Evolutionary conservation across 352 stramenopile genomes (phyloP).

Genomic region (Peronospora destructor): DNA sequence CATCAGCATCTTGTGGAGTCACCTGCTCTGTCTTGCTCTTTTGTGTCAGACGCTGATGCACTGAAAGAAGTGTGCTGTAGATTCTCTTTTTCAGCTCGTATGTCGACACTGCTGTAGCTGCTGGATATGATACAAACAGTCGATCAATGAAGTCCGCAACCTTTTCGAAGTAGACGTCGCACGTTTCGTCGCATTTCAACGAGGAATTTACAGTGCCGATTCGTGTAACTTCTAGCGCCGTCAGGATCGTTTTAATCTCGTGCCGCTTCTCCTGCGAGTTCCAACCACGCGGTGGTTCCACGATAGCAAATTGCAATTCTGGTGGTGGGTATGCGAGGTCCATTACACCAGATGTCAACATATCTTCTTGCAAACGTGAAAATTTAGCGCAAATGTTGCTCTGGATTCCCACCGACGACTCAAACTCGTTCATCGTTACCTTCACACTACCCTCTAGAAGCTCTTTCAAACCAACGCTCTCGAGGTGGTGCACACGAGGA

Average conservation of each 20-base stretch:
- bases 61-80: slow-evolving; percentile 41
- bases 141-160: slow-evolving; percentile 50
- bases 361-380: slow-evolving; percentile 23
- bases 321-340: slow-evolving; percentile 27
- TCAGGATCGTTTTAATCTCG: slow-evolving; percentile 26
- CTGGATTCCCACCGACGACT: slow-evolving; percentile 24
- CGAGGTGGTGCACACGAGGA: slow-evolving; percentile 16
- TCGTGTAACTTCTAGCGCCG: slow-evolving; percentile 24
- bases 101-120: slow-evolving; percentile 31
- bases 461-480: slow-evolving; percentile 36
- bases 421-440: slow-evolving; percentile 28
- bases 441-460: slow-evolving; percentile 35
- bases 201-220: slow-evolving; percentile 13
- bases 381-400: slow-evolving; percentile 23
- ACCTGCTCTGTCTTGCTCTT: slow-evolving; percentile 12
- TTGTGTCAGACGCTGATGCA: slow-evolving; percentile 38
- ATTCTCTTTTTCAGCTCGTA: slow-evolving; percentile 59
- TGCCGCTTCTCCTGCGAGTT: slow-evolving; percentile 32
- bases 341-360: slow-evolving; percentile 30
- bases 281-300: slow-evolving; percentile 28
- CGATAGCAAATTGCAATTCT: slow-evolving; percentile 39
- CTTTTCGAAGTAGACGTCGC: slow-evolving; percentile 49
- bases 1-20: slow-evolving; percentile 14
- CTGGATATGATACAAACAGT: slow-evolving; percentile 34
- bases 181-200: slow-evolving; percentile 33